Conservation (phyloP, 352 stramenopile species). For the Globisporangium nagaii region DNA sequence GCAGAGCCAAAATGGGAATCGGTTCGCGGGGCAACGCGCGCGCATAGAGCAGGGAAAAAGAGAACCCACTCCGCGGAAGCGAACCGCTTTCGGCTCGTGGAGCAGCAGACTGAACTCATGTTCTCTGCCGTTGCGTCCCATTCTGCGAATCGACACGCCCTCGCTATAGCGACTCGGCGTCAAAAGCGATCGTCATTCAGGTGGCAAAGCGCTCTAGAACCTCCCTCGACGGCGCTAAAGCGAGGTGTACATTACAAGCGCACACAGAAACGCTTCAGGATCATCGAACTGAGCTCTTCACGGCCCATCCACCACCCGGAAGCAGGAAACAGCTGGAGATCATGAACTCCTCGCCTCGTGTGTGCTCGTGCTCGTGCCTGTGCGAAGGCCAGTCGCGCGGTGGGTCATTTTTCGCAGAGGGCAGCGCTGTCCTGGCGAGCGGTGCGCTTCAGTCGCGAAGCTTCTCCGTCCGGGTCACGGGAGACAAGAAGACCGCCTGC, state of each 20-base stretch:
- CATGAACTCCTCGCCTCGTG: too few species aligned
- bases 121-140: background rate
- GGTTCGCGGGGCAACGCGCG: too few species aligned
- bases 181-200: background rate
- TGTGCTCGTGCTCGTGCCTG: too few species aligned
- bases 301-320: background rate
- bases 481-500: background rate
- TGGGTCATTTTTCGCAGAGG: background rate
- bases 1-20: too few species aligned
- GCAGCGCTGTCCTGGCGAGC: background rate
- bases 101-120: slow-evolving; percentile 1
- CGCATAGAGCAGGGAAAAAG: too few species aligned
- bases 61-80: too few species aligned
- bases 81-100: too few species aligned
- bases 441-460: slow-evolving; percentile 5
- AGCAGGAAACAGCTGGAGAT: slow-evolving; percentile 5
- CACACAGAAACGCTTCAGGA: slow-evolving; percentile 5
- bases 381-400: background rate
- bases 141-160: too few species aligned
- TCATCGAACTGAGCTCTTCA: slow-evolving; percentile 3
- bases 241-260: background rate
- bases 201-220: too few species aligned
- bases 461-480: background rate
- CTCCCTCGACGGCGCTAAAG: background rate
- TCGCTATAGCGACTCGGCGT: background rate